Conservation (phyloP, 352 stramenopile species). For the Albugo candida region DNA sequence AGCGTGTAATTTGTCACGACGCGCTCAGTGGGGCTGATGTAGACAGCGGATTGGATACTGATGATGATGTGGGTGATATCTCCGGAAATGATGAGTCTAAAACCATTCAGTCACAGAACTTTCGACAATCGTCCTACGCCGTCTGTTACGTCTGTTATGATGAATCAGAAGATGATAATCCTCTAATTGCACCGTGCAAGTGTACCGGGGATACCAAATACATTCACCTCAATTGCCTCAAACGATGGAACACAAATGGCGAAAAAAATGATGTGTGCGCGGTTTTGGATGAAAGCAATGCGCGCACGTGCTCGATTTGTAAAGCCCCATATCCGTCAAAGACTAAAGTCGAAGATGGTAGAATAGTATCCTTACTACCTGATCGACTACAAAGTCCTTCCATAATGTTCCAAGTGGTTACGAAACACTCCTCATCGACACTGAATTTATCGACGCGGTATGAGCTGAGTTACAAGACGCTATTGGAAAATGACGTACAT, state of each 20-base stretch:
- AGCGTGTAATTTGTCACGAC: slow-evolving; percentile 66
- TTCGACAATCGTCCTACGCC: slow-evolving; percentile 46
- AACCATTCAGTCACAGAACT: slow-evolving; percentile 35
- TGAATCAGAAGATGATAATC: slow-evolving; percentile 74
- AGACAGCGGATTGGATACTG: slow-evolving; percentile 69
- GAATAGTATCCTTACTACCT: slow-evolving; percentile 52
- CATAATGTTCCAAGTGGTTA: slow-evolving; percentile 81
- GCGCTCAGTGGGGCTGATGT: slow-evolving; percentile 35
- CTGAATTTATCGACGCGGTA: slow-evolving; percentile 72
- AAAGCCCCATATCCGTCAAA: slow-evolving; percentile 72
- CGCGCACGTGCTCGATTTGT: slow-evolving; percentile 71
- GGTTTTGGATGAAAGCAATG: slow-evolving; percentile 66
- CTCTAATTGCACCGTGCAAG: slow-evolving; percentile 88
- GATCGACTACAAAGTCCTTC: slow-evolving; percentile 49
- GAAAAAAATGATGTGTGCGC: slow-evolving; percentile 81
- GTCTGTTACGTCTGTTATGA: slow-evolving; percentile 81
- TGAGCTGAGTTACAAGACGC: slow-evolving; percentile 80
- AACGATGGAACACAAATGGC: slow-evolving; percentile 86
- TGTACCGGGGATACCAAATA: slow-evolving; percentile 90
- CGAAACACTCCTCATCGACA: slow-evolving; percentile 70
- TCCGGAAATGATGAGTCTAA: slow-evolving; percentile 75
- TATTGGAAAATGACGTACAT: slow-evolving; percentile 84
- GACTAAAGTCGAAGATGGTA: slow-evolving; percentile 45
- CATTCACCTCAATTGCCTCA: slow-evolving; percentile 90
- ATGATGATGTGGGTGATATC: slow-evolving; percentile 64